Evolutionary conservation across 495 filamentous ascomycete genomes (phyloP), one percentile per base, ranked within the genome.

Genomic region (Aspergillus bertholletiae): DNA sequence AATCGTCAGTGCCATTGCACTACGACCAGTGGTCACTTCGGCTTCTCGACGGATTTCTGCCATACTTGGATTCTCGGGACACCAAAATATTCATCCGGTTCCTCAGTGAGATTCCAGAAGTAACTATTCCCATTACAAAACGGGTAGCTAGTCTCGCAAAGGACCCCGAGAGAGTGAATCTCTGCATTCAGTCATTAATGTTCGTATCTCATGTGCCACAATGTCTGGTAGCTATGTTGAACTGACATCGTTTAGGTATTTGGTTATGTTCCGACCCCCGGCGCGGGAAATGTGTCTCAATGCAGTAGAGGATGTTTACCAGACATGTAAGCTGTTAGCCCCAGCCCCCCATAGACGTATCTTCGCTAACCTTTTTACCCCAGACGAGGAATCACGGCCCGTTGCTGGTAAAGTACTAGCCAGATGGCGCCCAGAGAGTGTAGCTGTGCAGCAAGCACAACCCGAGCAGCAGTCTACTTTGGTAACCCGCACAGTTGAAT

Each of bases 251-350:
- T 55, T 41, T 43, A 85, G 84, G 60, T 97, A 96, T 65, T 66
- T 97, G 60, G 81, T 90, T 24, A 86, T 96, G 80, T 85, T 93
- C 72, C 80, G 89, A 51, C 90, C 91, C 23, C 94, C 94, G 1
- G 89, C 87, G 0, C 82, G 86, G 60, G 85, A 92, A 45, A 81
- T 91, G 53, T 89, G 86, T 52, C 69, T 98, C 21, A 89, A 96
- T 64, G 84, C 85, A 0, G 71, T 97, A 20, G 88, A 92, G 64
- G 88, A 91, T 58, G 84, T 97, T 37, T 97, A 93, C 83, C 78
- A 80, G 46, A 90, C 87, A 53, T 73, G 74, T 77, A 66, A 55
- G 71, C 53, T 45, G 2, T 9, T 49, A 11, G 20, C 11, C 5
- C 13, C 30, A 34, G 9, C 6, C 41, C 2, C 8, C 35, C 28